Base-by-base conservation (phyloP, 305 asterid genomes). In the Nicotiana rustica region DNA sequence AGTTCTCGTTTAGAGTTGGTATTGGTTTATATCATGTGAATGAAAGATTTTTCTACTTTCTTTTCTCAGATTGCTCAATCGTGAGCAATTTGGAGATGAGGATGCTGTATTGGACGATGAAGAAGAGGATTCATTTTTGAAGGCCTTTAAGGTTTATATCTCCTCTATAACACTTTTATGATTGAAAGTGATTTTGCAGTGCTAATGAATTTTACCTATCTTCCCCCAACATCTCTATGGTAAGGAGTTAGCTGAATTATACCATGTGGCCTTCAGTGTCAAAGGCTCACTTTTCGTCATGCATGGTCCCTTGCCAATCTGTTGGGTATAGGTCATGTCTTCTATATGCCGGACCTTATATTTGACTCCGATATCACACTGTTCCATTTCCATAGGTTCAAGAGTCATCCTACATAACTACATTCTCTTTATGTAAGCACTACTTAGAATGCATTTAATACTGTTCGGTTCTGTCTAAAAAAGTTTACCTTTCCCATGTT, bases 51-150 rank as follows among this genome's bases (percentile, higher is more conserved):
- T 76, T 76, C 49, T 76, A 31, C 33, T 76, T 76, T 76, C 49
- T 76, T 55, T 52, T 57, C 36, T 25, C 47, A 96, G 99, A 86
- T 91, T 96, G 86, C 97, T 96, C 75, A 59, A 96, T 86, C 98
- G 99, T 3, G 99, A 96, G 2, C 98, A 92, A 82, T 88, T 92
- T 85, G 97, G 89, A 57, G 93, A 90, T 44, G 99, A 96, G 86
- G 98, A 95, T 85, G 90, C 93, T 78, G 79, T 89, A 38, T 35
- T 93, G 90, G 98, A 96, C 29, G 98, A 93, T 83, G 99, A 96
- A 87, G 97, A 95, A 90, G 99, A 96, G 86, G 92, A 96, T 84
- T 96, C 98, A 73, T 93, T 96, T 85, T 86, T 96, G 82, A 96
- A 96, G 91, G 99, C 99, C 78, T 96, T 96, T 79, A 96, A 96